These are phyloP conservation scores for Phialophora tarda DNA, from an alignment of 2,329 filamentous ascomycete genomes.

Conservation along the genomic window DNA sequence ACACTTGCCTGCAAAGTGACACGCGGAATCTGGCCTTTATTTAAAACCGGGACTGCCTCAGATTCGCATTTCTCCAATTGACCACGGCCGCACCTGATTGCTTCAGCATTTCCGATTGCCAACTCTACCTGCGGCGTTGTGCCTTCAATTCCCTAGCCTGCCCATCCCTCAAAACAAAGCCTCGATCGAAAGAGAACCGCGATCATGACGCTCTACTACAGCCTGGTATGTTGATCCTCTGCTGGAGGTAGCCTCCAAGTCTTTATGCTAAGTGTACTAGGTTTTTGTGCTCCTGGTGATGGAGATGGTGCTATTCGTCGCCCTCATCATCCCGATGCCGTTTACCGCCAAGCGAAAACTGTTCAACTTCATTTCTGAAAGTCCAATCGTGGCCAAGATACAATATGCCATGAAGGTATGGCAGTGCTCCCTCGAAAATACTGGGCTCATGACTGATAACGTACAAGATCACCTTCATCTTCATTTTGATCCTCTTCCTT, in stretches of 20 bases:
- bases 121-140: neutral
- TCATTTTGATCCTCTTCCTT: conserved; percentile 96
- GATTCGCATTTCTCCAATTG: neutral
- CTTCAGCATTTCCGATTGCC: neutral
- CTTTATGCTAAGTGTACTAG: conserved; percentile 41
- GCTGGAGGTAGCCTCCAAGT: neutral
- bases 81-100: neutral
- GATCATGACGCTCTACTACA: conserved; percentile 74
- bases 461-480: conserved; percentile 88
- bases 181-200: conserved; percentile 36
- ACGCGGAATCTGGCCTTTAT: conserved; percentile 16
- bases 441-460: conserved; percentile 29
- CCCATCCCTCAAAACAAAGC: neutral
- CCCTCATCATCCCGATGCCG: conserved; percentile 75
- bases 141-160: neutral
- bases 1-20: conserved; percentile 3
- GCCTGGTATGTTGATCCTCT: conserved; percentile 38
- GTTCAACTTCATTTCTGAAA: conserved; percentile 96
- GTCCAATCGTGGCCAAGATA: conserved; percentile 81
- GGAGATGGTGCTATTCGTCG: conserved; percentile 58
- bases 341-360: conserved; percentile 84
- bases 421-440: neutral
- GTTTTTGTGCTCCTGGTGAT: conserved; percentile 57
- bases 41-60: conserved; percentile 7
- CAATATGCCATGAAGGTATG: conserved; percentile 92